A percentile compares a stretch with the other conserved stretches of the same genome.
phyloP scores from a whole-genome alignment of 176 grass and related monocot species.

The Oryza rufipogon region DNA sequence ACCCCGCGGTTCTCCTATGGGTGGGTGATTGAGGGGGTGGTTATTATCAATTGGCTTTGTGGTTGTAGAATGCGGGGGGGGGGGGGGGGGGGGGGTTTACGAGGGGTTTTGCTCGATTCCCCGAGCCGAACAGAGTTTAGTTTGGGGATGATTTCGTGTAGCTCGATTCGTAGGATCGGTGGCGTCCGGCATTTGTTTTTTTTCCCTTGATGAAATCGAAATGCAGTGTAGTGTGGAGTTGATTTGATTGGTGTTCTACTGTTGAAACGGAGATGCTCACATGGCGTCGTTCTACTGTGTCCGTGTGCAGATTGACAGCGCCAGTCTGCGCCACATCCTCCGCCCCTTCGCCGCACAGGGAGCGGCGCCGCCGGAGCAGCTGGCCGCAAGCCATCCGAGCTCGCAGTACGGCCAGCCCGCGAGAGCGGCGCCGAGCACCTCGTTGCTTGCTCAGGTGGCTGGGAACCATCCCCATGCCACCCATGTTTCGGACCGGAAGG shows the following conservation, averaged over 20 bases:
- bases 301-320: constrained; percentile 45
- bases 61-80: neutral
- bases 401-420: constrained; percentile 30
- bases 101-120: neutral
- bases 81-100: neutral
- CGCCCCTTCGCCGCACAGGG: constrained; percentile 41
- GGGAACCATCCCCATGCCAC: constrained; percentile 38
- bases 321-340: constrained; percentile 43
- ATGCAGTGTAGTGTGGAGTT: neutral
- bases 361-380: constrained; percentile 36
- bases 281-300: neutral
- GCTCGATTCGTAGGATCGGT: no score
- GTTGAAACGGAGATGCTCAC: neutral
- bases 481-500: constrained; percentile 43
- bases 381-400: constrained; percentile 14
- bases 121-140: neutral
- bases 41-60: neutral
- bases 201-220: neutral
- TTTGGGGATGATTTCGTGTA: neutral
- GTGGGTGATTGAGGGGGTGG: no score
- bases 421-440: constrained; percentile 36
- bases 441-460: constrained; percentile 49
- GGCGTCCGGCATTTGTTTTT: neutral
- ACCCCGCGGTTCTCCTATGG: neutral
- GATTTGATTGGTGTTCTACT: neutral